These are phyloP conservation scores for Beauveria australis DNA, from an alignment of 2,329 filamentous ascomycete genomes.

Conservation along the genomic window DNA sequence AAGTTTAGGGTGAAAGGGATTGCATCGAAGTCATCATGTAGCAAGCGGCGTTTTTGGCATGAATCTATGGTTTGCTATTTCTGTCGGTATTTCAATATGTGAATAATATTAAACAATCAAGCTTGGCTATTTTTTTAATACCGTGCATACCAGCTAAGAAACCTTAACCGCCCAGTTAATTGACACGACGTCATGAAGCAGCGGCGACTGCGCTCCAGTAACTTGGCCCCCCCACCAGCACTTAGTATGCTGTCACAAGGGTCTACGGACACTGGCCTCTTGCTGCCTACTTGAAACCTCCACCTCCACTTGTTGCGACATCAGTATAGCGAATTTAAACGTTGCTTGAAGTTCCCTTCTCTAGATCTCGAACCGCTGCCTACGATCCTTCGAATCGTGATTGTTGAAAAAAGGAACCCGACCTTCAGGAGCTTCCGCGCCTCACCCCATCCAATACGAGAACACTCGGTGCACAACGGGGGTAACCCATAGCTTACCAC, in stretches of 20 bases:
- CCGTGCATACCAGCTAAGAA: not conserved
- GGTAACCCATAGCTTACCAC: not conserved
- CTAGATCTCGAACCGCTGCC: not conserved
- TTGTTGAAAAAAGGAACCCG: not conserved
- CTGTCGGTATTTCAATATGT: slow-evolving; percentile 5
- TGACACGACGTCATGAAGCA: slow-evolving; percentile 5
- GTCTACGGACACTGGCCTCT: not conserved
- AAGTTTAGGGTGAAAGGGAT: not conserved
- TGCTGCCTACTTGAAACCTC: slow-evolving; percentile 8
- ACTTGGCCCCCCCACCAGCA: not conserved
- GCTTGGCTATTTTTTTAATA: no score
- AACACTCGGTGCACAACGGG: not conserved
- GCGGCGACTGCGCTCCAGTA: not conserved
- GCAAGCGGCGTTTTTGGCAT: slow-evolving; percentile 12
- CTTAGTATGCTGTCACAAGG: not conserved
- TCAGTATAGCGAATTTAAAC: not conserved
- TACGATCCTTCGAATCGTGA: not conserved
- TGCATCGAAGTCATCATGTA: slow-evolving; percentile 8
- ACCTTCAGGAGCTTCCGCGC: not conserved
- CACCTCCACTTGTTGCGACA: slow-evolving; percentile 2
- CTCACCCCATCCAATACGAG: not conserved
- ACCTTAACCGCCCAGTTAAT: not conserved
- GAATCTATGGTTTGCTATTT: slow-evolving; percentile 5
- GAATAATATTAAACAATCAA: slow-evolving; percentile 5
- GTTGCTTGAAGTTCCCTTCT: not conserved